Evolutionary conservation across 352 stramenopile species (phyloP), one percentile per base, ranked within the genome.

Genomic region (Globisporangium nunn): DNA sequence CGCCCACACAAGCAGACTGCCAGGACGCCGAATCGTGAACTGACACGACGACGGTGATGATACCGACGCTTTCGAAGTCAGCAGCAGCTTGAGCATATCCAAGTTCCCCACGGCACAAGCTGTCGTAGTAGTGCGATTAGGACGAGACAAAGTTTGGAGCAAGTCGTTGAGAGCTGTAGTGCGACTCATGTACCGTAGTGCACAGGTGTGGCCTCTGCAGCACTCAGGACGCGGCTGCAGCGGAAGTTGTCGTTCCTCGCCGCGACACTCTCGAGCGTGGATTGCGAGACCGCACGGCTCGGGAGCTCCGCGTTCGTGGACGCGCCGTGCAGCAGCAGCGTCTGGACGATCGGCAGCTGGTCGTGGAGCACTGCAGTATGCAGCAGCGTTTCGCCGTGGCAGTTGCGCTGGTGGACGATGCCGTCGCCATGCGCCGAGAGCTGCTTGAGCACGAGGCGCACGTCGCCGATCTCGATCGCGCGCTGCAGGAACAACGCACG

Each of bases 341-440:
- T 60, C 61, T 81, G 76, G 29, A 75, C 77, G 17, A 81, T 70
- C 3, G 56, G 54, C 30, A 78, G 57, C 31, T 83, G 72, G 12
- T 74, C 33, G 50, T 89, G 75, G 18, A 91, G 66, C 40, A 88
- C 78, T 4, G 81, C 81, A 0, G 70, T 81, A 49, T 91, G 81
- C 40, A 91, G 66, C 18, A 88, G 49, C 31, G 75, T 88, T 58
- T 91, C 81, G 33, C 78, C 78, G 46, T 76, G 66, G n/a, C 61
- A 63, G 54, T 83, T 86, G 43, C 67, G 66, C 23, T 47, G 41
- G 23, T n/a, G 10, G 1, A 49, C 11, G 11, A 61, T 41, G 5
- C 54, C 37, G 23, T 40, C 28, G 29, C 18, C 37, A 33, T n/a
- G 52, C n/a, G 15, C 35, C n/a, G 33, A 33, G 10, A 82, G 56